A percentile compares a stretch with the other conserved stretches of the same genome.
phyloP scores from a whole-genome alignment of 768 basidiomycete genomes.

The Daedaleopsis nitida region DNA sequence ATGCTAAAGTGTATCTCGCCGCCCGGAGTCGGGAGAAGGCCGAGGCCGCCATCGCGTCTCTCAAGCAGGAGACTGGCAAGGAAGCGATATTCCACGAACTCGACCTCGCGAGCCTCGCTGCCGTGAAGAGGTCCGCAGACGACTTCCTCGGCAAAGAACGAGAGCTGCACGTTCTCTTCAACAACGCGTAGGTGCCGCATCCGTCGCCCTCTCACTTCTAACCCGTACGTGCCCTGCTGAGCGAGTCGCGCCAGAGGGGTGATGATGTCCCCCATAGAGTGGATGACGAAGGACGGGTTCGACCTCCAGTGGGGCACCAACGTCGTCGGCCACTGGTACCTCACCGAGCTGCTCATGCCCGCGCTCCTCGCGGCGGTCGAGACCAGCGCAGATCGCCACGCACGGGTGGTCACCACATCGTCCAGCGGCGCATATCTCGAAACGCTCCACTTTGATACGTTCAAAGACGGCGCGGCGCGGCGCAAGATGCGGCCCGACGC shows the following conservation, averaged over 20 bases:
- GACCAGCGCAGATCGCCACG: slow-evolving; percentile 43
- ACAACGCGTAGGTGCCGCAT: slow-evolving; percentile 42
- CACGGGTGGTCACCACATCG: slow-evolving; percentile 50
- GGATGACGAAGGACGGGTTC: slow-evolving; percentile 47
- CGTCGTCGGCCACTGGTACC: slow-evolving; percentile 41
- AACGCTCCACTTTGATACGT: slow-evolving; percentile 41
- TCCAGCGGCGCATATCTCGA: slow-evolving; percentile 41
- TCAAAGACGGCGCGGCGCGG: slow-evolving; percentile 31
- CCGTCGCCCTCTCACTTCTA: neutral
- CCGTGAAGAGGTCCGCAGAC: slow-evolving; percentile 41
- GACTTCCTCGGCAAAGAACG: slow-evolving; percentile 46
- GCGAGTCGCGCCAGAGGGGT: slow-evolving; percentile 42
- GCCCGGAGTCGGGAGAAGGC: slow-evolving; percentile 49
- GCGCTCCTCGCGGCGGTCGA: slow-evolving; percentile 41
- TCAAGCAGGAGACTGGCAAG: slow-evolving; percentile 49
- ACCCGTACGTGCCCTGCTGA: no score
- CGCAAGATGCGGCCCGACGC: slow-evolving; percentile 9
- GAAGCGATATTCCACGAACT: slow-evolving; percentile 46
- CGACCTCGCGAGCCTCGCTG: slow-evolving; percentile 42
- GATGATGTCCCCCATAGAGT: slow-evolving; percentile 45
- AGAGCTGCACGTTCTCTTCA: slow-evolving; percentile 51
- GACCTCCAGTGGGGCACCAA: slow-evolving; percentile 61
- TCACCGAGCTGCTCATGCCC: slow-evolving; percentile 50
- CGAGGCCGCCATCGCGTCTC: slow-evolving; percentile 50
- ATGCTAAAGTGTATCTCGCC: slow-evolving; percentile 70